Percentiles rank a stretch among this genome's conserved stretches.
Conservation (phyloP, 345 rosid genomes). For the Raphanus raphanistrum region DNA sequence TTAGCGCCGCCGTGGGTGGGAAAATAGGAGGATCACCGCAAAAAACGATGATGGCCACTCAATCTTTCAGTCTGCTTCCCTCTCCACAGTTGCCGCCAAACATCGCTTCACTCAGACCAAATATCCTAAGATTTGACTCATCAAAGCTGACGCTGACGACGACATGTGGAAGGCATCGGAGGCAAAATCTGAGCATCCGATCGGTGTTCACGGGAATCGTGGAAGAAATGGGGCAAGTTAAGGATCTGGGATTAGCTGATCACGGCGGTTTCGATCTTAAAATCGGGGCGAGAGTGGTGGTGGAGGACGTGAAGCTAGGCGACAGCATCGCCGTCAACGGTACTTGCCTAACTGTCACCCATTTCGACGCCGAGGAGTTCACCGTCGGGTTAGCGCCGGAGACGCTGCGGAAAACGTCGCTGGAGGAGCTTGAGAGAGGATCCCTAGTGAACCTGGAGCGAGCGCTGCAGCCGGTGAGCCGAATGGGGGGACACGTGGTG, state of each 20-base stretch:
- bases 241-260: constrained; percentile 48
- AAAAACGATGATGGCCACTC: constrained; percentile 29
- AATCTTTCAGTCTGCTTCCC: constrained; percentile 26
- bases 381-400: constrained; percentile 75
- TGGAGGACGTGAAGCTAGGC: constrained; percentile 66
- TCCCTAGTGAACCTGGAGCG: constrained; percentile 83
- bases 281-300: constrained; percentile 58
- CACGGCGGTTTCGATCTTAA: constrained; percentile 70
- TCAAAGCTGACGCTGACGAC: background rate
- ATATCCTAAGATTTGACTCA: constrained; percentile 34
- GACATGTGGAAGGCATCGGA: background rate
- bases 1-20: no score
- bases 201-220: constrained; percentile 87
- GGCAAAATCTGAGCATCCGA: constrained; percentile 36
- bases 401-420: constrained; percentile 72
- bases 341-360: constrained; percentile 79
- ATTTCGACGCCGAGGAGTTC: constrained; percentile 58
- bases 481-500: constrained; percentile 93
- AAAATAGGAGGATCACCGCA: no score
- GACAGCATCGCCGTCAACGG: constrained; percentile 89
- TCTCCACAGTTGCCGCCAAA: background rate
- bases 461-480: constrained; percentile 65
- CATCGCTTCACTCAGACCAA: background rate
- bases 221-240: constrained; percentile 76
- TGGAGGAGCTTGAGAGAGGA: constrained; percentile 63